Conservation (phyloP, 2,329 filamentous ascomycete species). For the Exophiala sp. region DNA sequence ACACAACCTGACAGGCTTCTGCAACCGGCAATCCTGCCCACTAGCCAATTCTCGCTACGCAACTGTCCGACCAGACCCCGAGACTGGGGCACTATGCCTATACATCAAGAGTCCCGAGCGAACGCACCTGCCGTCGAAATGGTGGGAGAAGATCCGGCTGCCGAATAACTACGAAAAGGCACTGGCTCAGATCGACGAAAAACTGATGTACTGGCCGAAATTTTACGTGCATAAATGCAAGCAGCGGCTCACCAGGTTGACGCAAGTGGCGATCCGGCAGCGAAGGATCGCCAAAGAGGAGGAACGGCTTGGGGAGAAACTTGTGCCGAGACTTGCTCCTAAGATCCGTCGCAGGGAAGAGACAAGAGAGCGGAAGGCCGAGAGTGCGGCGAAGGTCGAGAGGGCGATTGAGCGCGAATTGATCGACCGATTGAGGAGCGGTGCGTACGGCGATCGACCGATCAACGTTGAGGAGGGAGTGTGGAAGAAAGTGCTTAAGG, state of each 20-base stretch:
- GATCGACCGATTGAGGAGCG: constrained; percentile 83
- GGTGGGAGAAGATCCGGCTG: constrained; percentile 91
- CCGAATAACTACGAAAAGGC: constrained; percentile 88
- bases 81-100: constrained; percentile 80
- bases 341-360: constrained; percentile 78
- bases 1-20: constrained; percentile 80
- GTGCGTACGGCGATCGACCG: constrained; percentile 90
- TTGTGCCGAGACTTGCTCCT: constrained; percentile 85
- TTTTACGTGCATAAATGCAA: constrained; percentile 94
- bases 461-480: constrained; percentile 92
- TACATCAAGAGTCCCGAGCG: constrained; percentile 97
- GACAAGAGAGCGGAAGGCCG: constrained; percentile 71
- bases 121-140: constrained; percentile 78
- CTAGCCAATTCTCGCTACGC: constrained; percentile 91
- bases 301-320: constrained; percentile 78
- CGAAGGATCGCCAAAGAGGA: constrained; percentile 83
- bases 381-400: constrained; percentile 88
- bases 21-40: constrained; percentile 83
- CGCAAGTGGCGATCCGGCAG: constrained; percentile 78
- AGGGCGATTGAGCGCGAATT: constrained; percentile 92
- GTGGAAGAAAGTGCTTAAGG: constrained; percentile 94
- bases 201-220: constrained; percentile 90
- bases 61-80: constrained; percentile 77
- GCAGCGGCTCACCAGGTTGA: constrained; percentile 86
- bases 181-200: constrained; percentile 78